Conservation (phyloP, 2,329 filamentous ascomycete species). For the Colletotrichum trifolii region DNA sequence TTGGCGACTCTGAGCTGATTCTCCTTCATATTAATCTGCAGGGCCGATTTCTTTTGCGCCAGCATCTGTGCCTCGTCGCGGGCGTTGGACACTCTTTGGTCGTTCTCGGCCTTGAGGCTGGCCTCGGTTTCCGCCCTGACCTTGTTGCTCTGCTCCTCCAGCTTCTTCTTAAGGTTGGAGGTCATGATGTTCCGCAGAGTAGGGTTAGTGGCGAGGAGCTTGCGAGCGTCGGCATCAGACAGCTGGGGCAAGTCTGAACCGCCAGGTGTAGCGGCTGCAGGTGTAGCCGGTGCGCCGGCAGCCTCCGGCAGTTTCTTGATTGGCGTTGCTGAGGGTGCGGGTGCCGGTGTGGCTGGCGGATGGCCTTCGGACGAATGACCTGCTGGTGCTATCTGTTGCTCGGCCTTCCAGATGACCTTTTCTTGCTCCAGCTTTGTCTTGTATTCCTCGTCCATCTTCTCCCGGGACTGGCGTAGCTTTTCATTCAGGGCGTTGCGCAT, state of each 20-base stretch:
- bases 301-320: constrained; percentile 50
- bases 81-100: constrained; percentile 64
- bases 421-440: constrained; percentile 72
- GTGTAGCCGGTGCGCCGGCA: constrained; percentile 49
- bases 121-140: constrained; percentile 65
- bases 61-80: constrained; percentile 75
- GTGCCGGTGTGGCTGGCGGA: constrained; percentile 35
- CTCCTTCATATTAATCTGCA: constrained; percentile 83
- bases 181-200: constrained; percentile 69
- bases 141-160: constrained; percentile 72
- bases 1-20: constrained; percentile 71
- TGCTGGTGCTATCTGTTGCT: constrained; percentile 49
- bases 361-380: constrained; percentile 13
- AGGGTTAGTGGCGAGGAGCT: constrained; percentile 65
- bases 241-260: constrained; percentile 58
- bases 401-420: constrained; percentile 70
- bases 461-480: constrained; percentile 75
- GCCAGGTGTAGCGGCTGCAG: constrained; percentile 45
- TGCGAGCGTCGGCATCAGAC: constrained; percentile 65
- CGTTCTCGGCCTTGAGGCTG: constrained; percentile 58
- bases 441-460: constrained; percentile 56
- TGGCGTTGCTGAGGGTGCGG: constrained; percentile 51
- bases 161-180: constrained; percentile 75
- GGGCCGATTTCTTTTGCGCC: constrained; percentile 77
- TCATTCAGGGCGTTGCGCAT: constrained; percentile 77